Evolutionary conservation across 2,329 filamentous ascomycete species (phyloP).

Genomic region (Colletotrichum limetticola): DNA sequence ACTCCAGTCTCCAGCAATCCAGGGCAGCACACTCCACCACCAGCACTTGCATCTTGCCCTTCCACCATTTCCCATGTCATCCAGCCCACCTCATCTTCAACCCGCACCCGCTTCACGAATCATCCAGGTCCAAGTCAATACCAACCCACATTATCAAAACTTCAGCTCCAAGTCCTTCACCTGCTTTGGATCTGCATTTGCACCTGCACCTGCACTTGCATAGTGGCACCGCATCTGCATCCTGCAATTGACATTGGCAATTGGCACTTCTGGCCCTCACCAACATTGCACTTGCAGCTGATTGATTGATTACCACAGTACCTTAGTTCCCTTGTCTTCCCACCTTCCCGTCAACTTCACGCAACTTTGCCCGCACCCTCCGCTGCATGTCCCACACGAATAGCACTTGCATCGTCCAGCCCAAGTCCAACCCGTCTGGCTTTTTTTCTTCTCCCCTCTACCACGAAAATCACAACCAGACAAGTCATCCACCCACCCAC

Average conservation of each 20-base stretch:
- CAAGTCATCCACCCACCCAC: not conserved
- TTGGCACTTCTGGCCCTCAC: not conserved
- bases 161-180: not conserved
- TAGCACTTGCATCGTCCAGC: not conserved
- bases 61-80: not conserved
- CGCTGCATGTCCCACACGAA: not conserved
- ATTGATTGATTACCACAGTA: not conserved
- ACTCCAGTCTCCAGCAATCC: not conserved
- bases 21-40: too few species aligned
- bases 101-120: too few species aligned
- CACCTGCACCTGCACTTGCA: not conserved
- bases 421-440: too few species aligned
- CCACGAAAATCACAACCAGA: not conserved
- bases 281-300: not conserved
- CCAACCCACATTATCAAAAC: not conserved
- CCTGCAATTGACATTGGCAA: not conserved
- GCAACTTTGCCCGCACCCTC: not conserved
- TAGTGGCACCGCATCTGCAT: not conserved
- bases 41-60: not conserved
- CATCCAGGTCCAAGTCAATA: too few species aligned
- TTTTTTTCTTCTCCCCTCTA: not conserved
- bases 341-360: not conserved
- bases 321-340: not conserved
- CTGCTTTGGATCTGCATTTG: conserved; percentile 1
- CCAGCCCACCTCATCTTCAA: not conserved